These are phyloP conservation scores for Helminthosporium solani DNA, from an alignment of 2,329 filamentous ascomycete genomes.

Conservation along the genomic window DNA sequence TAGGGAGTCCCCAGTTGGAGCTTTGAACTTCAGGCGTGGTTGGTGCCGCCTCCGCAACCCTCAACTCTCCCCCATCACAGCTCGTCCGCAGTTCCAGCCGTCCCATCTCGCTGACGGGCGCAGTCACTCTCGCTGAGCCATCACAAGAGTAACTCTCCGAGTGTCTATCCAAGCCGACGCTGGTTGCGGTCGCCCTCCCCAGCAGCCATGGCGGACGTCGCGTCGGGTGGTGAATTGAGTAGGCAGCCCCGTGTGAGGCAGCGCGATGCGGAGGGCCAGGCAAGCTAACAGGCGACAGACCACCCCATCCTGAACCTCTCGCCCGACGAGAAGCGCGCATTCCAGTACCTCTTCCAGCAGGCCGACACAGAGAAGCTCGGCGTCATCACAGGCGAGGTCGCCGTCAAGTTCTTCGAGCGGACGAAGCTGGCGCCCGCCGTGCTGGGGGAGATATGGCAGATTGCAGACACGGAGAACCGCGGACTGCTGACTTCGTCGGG, in stretches of 20 bases:
- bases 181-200: slow-evolving; percentile 22
- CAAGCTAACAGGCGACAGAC: background rate
- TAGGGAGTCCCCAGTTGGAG: background rate
- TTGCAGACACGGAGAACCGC: slow-evolving; percentile 94
- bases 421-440: slow-evolving; percentile 83
- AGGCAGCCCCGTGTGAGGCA: slow-evolving; percentile 6
- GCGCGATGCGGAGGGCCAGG: background rate
- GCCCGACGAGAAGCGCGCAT: slow-evolving; percentile 88
- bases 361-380: slow-evolving; percentile 90
- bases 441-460: slow-evolving; percentile 97
- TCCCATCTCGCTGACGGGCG: background rate
- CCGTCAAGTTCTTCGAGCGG: slow-evolving; percentile 97
- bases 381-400: slow-evolving; percentile 92
- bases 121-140: background rate
- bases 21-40: background rate
- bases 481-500: slow-evolving; percentile 89
- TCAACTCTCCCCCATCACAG: background rate
- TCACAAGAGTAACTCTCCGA: background rate
- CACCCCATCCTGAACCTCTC: slow-evolving; percentile 73
- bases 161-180: background rate
- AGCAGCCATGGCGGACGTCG: slow-evolving; percentile 40
- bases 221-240: slow-evolving; percentile 39
- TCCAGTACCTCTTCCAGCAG: slow-evolving; percentile 87
- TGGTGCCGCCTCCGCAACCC: background rate
- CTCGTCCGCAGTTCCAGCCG: background rate